phyloP scores from a whole-genome alignment of 768 basidiomycete genomes.

The Mycena alexandri region DNA sequence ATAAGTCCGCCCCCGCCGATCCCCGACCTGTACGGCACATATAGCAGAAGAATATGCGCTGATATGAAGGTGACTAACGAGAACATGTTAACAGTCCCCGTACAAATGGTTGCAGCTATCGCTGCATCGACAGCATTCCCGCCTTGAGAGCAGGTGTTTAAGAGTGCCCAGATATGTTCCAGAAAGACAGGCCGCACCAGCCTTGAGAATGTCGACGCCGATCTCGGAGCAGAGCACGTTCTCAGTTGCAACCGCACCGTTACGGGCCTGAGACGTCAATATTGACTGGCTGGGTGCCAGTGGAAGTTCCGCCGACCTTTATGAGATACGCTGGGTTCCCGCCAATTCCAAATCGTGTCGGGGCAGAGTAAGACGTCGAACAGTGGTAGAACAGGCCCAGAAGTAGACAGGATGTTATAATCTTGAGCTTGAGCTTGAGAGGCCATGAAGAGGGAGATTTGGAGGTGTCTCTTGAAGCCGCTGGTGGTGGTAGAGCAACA shows the following conservation, averaged over 20 bases:
- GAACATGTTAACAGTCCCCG: constrained; percentile 91
- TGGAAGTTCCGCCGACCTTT: constrained; percentile 28
- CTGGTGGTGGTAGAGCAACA: not conserved
- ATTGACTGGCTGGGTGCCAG: constrained; percentile 59
- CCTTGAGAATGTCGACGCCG: constrained; percentile 80
- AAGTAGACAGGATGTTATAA: constrained; percentile 18
- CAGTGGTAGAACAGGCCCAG: constrained; percentile 11
- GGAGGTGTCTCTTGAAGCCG: not conserved
- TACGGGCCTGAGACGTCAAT: constrained; percentile 69
- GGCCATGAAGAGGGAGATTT: not conserved
- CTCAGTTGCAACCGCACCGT: constrained; percentile 93
- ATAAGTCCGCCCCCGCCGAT: constrained; percentile 93
- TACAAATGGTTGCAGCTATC: constrained; percentile 83
- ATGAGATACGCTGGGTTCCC: constrained; percentile 62
- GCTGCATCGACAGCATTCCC: constrained; percentile 94
- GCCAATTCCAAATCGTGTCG: constrained; percentile 31
- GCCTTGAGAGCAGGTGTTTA: constrained; percentile 54
- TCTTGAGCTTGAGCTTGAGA: constrained; percentile 8
- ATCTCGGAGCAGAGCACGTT: constrained; percentile 88
- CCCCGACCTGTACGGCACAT: constrained; percentile 65
- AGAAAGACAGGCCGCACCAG: constrained; percentile 10
- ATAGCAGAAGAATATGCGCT: constrained; percentile 6
- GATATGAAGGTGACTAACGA: constrained; percentile 63
- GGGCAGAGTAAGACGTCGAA: not conserved
- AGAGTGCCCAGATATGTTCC: not conserved